Conservation (phyloP, 805 yeast genomes). For the Dipodascopsis tothii region DNA sequence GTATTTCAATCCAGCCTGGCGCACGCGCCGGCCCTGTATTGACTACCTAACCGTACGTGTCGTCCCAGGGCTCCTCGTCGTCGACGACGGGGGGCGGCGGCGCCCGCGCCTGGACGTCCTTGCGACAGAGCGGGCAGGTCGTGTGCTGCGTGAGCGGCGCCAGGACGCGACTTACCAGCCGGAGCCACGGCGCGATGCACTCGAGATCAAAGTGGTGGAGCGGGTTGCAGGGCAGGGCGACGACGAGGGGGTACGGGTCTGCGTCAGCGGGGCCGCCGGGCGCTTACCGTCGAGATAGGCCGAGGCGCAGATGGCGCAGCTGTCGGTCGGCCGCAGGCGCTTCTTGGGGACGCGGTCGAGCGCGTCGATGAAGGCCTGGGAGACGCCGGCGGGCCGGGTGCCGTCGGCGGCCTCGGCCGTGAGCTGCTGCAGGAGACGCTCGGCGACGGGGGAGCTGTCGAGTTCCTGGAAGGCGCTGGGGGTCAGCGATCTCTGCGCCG, state of each 20-base stretch:
- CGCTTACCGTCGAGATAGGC: conserved; percentile 44
- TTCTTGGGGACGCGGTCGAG: conserved; percentile 60
- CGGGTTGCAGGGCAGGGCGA: conserved; percentile 58
- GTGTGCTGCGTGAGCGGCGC: conserved; percentile 40
- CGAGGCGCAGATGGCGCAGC: conserved; percentile 80
- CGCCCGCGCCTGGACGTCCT: conserved; percentile 52
- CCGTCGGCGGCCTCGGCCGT: conserved; percentile 14
- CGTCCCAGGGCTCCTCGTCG: conserved; percentile 63
- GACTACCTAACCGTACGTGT: conserved; percentile 56
- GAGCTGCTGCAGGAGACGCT: conserved; percentile 14
- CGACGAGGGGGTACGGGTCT: conserved; percentile 74
- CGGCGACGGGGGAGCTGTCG: conserved; percentile 12
- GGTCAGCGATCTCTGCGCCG: too few species aligned
- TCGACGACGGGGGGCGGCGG: conserved; percentile 46
- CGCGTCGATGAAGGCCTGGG: conserved; percentile 63
- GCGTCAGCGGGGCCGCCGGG: not conserved
- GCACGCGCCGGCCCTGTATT: not conserved
- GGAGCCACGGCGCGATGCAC: conserved; percentile 85
- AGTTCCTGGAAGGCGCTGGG: conserved; percentile 16
- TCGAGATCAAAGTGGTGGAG: conserved; percentile 79
- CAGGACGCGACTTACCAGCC: conserved; percentile 33
- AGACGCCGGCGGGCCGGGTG: conserved; percentile 42
- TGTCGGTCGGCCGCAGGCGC: conserved; percentile 39
- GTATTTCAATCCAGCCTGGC: not conserved
- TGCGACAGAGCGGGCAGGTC: conserved; percentile 79